Evolutionary conservation across 2,329 filamentous ascomycete species (phyloP).

Genomic region (Ceratocystiopsis minuta): DNA sequence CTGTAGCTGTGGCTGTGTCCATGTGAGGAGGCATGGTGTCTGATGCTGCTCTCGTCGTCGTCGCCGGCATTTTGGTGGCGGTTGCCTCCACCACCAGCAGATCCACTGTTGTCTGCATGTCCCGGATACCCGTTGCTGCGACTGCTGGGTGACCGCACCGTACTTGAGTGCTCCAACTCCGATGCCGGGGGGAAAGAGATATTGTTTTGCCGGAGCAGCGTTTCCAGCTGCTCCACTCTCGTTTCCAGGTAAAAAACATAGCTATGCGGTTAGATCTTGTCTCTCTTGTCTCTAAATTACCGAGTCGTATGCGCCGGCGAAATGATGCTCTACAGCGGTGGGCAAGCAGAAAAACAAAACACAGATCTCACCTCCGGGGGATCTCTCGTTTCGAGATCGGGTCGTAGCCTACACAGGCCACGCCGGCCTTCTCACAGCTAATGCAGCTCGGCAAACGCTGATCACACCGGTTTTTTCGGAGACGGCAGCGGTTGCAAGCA

Average conservation of each 20-base stretch:
- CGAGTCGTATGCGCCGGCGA: no score
- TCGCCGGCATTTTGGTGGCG: neutral
- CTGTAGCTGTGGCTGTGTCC: no score
- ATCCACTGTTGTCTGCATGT: no score
- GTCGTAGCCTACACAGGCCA: constrained; percentile 87
- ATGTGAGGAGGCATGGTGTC: no score
- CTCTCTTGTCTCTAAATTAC: neutral
- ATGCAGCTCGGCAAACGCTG: constrained; percentile 81
- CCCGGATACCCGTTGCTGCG: constrained; percentile 2
- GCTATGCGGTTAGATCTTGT: constrained; percentile 21
- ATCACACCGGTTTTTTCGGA: constrained; percentile 90
- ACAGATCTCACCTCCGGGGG: constrained; percentile 53
- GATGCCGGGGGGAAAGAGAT: constrained; percentile 56
- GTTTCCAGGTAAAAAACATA: constrained; percentile 94
- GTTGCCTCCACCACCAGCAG: neutral
- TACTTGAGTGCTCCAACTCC: constrained; percentile 38
- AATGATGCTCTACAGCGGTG: no score
- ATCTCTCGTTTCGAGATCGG: constrained; percentile 94
- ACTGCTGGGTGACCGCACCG: constrained; percentile 1
- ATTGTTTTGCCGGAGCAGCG: constrained; percentile 47
- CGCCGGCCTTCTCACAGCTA: constrained; percentile 80
- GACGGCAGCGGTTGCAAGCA: constrained; percentile 80
- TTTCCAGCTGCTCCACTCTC: constrained; percentile 67
- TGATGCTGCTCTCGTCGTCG: constrained; percentile 15
- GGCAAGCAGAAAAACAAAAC: no score